Evolutionary conservation across 306 rosid species (phyloP).

Genomic region (Sicyos baderoa): DNA sequence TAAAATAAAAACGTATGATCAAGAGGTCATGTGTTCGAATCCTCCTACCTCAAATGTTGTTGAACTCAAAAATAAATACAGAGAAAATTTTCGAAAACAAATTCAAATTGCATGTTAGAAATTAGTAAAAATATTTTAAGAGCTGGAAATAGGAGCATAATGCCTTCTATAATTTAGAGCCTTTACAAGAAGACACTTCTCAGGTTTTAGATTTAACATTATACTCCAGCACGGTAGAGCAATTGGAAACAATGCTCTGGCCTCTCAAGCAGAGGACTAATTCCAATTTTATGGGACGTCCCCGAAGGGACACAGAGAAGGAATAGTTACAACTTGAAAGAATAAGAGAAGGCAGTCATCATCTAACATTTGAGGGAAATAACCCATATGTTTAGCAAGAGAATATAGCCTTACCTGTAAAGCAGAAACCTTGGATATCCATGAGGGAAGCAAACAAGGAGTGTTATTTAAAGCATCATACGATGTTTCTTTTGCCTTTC

Average conservation of each 20-base stretch:
- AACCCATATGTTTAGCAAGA: constrained; percentile 29
- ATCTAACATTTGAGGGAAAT: not conserved
- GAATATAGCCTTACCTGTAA: constrained; percentile 63
- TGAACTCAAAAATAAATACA: no score
- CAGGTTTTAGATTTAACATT: not conserved
- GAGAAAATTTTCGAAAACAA: not conserved
- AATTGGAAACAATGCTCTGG: not conserved
- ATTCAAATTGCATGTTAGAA: not conserved
- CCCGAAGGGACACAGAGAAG: not conserved
- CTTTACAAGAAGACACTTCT: not conserved
- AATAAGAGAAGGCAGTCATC: no score
- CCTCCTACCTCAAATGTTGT: no score
- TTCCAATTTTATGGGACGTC: not conserved
- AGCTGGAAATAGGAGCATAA: not conserved
- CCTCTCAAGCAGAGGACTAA: not conserved
- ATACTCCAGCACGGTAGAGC: not conserved
- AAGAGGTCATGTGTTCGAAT: no score
- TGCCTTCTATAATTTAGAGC: not conserved
- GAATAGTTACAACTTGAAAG: not conserved
- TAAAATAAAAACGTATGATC: no score
- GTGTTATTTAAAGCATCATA: constrained; percentile 96
- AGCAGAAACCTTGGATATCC: constrained; percentile 96
- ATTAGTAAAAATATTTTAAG: not conserved
- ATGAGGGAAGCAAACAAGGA: constrained; percentile 93
- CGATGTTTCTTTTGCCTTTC: constrained; percentile 96